Conservation (phyloP, 2,329 filamentous ascomycete species). For the Colletotrichum higginsianum region DNA sequence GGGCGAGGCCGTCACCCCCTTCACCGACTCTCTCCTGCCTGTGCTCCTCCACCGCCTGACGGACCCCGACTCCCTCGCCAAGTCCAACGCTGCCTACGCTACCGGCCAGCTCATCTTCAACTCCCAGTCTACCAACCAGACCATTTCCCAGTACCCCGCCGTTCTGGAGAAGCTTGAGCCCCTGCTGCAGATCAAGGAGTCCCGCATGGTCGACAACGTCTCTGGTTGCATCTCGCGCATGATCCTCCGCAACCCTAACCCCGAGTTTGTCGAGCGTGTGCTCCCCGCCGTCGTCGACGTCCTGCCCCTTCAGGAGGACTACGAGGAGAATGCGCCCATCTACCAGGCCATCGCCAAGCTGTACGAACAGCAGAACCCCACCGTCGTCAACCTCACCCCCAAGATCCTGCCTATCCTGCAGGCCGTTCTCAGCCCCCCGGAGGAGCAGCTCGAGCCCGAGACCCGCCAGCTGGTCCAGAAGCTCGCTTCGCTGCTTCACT, state of each 20-base stretch:
- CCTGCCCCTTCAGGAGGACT: conserved; percentile 92
- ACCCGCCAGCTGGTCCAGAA: conserved; percentile 77
- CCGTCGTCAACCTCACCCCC: conserved; percentile 78
- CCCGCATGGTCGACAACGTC: conserved; percentile 91
- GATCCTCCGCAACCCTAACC: conserved; percentile 90
- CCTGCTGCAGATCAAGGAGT: conserved; percentile 82
- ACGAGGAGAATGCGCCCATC: conserved; percentile 95
- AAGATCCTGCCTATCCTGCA: conserved; percentile 80
- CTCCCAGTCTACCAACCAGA: conserved; percentile 78
- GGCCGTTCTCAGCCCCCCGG: conserved; percentile 78
- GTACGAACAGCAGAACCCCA: conserved; percentile 80
- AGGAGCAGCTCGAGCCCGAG: conserved; percentile 82
- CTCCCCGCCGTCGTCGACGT: conserved; percentile 84
- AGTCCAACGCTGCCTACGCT: conserved; percentile 95
- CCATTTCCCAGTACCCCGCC: conserved; percentile 81
- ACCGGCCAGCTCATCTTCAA: conserved; percentile 87
- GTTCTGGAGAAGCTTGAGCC: conserved; percentile 91
- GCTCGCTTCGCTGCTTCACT: conserved; percentile 66
- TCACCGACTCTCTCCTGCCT: conserved; percentile 82
- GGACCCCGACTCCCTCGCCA: conserved; percentile 91
- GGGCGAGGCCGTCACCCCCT: conserved; percentile 84
- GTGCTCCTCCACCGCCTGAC: conserved; percentile 87
- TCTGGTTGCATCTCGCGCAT: conserved; percentile 92
- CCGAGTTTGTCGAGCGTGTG: conserved; percentile 84
- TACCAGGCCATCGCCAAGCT: conserved; percentile 92